A percentile compares a stretch with the other conserved stretches of the same genome.
phyloP scores from a whole-genome alignment of 768 basidiomycete species.

The Boletus edulis region DNA sequence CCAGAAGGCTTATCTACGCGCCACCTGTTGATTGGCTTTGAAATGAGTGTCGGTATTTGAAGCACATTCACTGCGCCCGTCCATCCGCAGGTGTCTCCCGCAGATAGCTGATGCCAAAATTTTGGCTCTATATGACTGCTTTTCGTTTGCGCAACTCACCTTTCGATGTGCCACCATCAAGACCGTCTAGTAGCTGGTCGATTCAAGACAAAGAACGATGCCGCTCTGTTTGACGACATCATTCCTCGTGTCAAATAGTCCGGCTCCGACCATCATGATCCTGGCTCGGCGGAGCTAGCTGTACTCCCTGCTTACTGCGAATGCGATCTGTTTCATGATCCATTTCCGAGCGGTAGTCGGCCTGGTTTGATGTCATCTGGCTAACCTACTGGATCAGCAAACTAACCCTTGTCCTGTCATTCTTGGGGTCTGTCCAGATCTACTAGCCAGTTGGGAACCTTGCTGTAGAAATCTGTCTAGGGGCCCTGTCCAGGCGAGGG shows the following conservation, averaged over 20 bases:
- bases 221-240: background rate
- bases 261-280: background rate
- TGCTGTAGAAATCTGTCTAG: too few relatives aligned
- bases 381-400: background rate
- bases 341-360: background rate
- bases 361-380: background rate
- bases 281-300: constrained; percentile 1
- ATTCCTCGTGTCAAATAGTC: background rate
- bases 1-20: constrained; percentile 13
- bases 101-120: too few relatives aligned
- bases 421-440: too few relatives aligned
- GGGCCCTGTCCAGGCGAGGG: too few relatives aligned
- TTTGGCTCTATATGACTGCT: too few relatives aligned
- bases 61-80: too few relatives aligned
- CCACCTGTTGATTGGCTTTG: background rate
- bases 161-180: background rate
- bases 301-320: background rate
- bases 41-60: background rate
- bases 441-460: too few relatives aligned
- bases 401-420: too few relatives aligned
- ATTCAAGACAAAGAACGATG: background rate
- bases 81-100: background rate
- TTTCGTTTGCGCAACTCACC: background rate
- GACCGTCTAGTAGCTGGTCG: background rate
- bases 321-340: constrained; percentile 1